Conservation (phyloP, 148 eudicot genomes). For the Diospyros lotus region DNA sequence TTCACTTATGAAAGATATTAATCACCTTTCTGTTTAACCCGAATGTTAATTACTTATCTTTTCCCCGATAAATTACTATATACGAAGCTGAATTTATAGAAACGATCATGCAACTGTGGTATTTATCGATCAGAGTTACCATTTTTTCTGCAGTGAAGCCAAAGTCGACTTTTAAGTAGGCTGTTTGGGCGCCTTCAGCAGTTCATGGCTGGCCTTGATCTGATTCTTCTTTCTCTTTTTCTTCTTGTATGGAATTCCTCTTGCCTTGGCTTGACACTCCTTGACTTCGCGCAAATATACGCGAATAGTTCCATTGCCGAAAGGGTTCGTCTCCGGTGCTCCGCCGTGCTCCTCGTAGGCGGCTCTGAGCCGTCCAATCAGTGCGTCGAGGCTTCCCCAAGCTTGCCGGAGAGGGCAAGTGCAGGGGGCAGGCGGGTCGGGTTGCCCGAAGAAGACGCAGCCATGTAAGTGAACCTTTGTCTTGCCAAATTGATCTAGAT, state of each 20-base stretch:
- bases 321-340: conserved; percentile 64
- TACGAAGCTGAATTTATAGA: too few relatives aligned
- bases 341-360: conserved; percentile 88
- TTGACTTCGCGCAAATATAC: conserved; percentile 66
- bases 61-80: background rate
- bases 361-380: conserved; percentile 73
- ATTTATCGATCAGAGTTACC: background rate
- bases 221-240: conserved; percentile 59
- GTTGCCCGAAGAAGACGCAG: conserved; percentile 68
- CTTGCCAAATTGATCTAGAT: conserved; percentile 83
- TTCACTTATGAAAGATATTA: background rate
- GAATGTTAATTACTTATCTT: background rate
- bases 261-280: conserved; percentile 75
- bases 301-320: conserved; percentile 69
- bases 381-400: conserved; percentile 85
- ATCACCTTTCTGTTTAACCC: too few relatives aligned
- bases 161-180: conserved; percentile 4
- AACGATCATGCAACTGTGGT: too few relatives aligned
- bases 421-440: conserved; percentile 81
- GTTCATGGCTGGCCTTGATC: conserved; percentile 9
- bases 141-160: conserved; percentile 1
- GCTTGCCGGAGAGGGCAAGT: conserved; percentile 81
- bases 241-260: conserved; percentile 82
- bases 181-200: conserved; percentile 23
- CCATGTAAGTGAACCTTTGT: conserved; percentile 77